Evolutionary conservation across 2,329 filamentous ascomycete genomes (phyloP).

Genomic region (Fusarium udum): DNA sequence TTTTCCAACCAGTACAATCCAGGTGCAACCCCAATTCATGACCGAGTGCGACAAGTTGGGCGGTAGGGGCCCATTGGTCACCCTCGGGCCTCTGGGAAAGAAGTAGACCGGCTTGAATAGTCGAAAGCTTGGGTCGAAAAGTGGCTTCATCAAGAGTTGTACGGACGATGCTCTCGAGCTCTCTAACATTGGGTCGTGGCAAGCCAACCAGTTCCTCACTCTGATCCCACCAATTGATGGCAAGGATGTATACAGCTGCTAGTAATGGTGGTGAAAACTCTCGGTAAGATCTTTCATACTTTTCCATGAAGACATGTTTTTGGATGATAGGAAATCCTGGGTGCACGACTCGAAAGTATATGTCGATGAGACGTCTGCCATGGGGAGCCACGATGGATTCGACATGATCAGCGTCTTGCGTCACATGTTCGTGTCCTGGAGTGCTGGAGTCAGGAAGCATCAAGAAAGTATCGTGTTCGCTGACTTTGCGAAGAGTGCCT

Average conservation of each 20-base stretch:
- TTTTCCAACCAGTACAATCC: constrained; percentile 87
- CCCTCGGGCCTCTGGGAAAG: constrained; percentile 79
- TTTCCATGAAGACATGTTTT: constrained; percentile 81
- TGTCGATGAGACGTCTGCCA: constrained; percentile 78
- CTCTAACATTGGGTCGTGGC: constrained; percentile 75
- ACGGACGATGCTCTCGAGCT: constrained; percentile 78
- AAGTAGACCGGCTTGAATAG: constrained; percentile 79
- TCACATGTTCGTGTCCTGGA: constrained; percentile 75
- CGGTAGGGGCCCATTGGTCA: constrained; percentile 85
- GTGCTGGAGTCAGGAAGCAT: constrained; percentile 80
- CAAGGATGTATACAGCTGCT: constrained; percentile 84
- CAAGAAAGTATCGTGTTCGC: constrained; percentile 80
- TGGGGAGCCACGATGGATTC: constrained; percentile 80
- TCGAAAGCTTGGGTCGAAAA: constrained; percentile 83
- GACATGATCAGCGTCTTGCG: constrained; percentile 74
- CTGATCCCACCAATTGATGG: constrained; percentile 88
- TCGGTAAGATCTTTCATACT: constrained; percentile 76
- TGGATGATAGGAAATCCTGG: constrained; percentile 85
- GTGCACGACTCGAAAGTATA: constrained; percentile 85
- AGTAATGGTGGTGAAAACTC: constrained; percentile 81
- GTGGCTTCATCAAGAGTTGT: constrained; percentile 79
- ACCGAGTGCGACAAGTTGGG: constrained; percentile 84
- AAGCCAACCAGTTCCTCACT: constrained; percentile 71
- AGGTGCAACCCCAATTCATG: constrained; percentile 91
- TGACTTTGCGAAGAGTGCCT: constrained; percentile 77